Evolutionary conservation across 2,329 filamentous ascomycete species (phyloP), one percentile per base, ranked within the genome.

Genomic region (Berkeleyomyces basicola): DNA sequence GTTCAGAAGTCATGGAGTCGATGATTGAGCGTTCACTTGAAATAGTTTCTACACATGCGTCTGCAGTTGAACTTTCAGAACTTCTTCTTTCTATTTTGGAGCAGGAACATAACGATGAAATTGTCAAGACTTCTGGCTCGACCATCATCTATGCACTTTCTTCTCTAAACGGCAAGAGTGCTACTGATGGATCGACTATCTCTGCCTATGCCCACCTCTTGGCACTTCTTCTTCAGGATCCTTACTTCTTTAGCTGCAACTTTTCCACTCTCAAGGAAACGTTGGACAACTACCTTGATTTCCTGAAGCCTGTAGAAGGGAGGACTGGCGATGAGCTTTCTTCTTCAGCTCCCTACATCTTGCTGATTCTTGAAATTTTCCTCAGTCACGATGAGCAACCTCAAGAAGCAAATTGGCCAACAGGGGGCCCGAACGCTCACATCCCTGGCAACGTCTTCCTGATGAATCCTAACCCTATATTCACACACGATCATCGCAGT

Each of bases 171-270:
- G 71, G 77, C 44, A 80, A 84, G 46, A 81, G 84, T 7, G 82
- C 90, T 71, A 83, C 74, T 2, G 80, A 81, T 64, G 78, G 79
- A 3, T 75, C 74, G 65, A 81, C 78, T 65, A 82, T 99, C 67
- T 87, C 90, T 23, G 89, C 93, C 1, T 96, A 95, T 73, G 90
- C 93, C 16, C 92, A 99, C 73, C 79, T 99, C 11, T 78, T 99
- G 9, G 93, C 90, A 3, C 76, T 99, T 44, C 83, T 97, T 61
- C 79, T 97, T 16, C 90, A 95, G 69, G 87, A 95, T 64, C 83
- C 83, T 63, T 70, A 79, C 42, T 96, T 97, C 72, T 96, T 95
- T 71, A 80, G 82, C 59, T 83, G 84, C 59, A 89, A 88, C 16
- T 74, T 91, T 16, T 82, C 85, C 37, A 84, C 85, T 44, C 74